These are phyloP conservation scores for Ulota crispa DNA, from an alignment of 225 moss, liverwort and hornwort species.

Conservation along the genomic window DNA sequence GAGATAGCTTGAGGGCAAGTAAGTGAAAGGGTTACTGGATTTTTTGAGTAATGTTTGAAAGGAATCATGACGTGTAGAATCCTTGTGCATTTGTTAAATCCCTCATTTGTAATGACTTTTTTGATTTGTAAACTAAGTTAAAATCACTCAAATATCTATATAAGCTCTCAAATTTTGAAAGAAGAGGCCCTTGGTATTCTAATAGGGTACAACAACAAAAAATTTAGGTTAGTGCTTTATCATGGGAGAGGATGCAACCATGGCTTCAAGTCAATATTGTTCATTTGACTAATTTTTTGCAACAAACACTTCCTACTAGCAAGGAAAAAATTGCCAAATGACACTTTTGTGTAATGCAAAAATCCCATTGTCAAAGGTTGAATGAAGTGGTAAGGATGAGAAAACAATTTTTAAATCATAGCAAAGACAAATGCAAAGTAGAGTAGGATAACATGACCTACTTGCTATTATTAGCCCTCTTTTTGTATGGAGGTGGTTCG, in stretches of 20 bases:
- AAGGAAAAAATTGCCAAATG: rapidly evolving
- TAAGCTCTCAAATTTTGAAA: too few species aligned
- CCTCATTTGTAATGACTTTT: too few species aligned
- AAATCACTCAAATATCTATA: too few species aligned
- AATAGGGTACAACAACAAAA: too few species aligned
- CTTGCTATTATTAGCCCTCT: slow-evolving; percentile 97
- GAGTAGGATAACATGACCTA: slow-evolving; percentile 19
- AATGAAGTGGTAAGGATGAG: rapidly evolving
- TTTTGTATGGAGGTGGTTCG: slow-evolving; percentile 97
- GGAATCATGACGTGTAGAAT: too few species aligned
- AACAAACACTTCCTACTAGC: neutral
- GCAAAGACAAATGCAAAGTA: neutral
- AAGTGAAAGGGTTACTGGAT: neutral
- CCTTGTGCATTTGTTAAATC: too few species aligned
- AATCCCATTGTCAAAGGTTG: rapidly evolving
- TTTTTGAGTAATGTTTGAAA: neutral
- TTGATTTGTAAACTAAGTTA: too few species aligned
- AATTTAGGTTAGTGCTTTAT: neutral
- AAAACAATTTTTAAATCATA: rapidly evolving
- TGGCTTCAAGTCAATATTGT: rapidly evolving
- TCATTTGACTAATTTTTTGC: neutral
- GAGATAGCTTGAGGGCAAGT: neutral
- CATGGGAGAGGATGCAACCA: rapidly evolving
- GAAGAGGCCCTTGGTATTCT: too few species aligned
- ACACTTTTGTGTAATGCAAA: rapidly evolving